Conservation (phyloP, 2,329 filamentous ascomycete species). For the Colletotrichum kahawae region DNA sequence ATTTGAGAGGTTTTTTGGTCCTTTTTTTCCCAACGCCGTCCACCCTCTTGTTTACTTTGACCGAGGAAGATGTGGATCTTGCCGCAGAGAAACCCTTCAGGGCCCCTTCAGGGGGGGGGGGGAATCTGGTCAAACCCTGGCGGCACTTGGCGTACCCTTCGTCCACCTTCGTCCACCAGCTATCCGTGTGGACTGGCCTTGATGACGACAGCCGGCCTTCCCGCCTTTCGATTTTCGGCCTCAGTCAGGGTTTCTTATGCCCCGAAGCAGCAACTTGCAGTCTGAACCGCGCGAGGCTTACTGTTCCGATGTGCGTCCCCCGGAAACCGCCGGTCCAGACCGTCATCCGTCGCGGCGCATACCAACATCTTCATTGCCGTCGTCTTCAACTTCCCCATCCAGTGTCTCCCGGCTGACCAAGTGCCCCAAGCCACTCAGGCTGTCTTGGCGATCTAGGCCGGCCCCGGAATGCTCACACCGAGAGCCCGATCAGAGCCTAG, state of each 20-base stretch:
- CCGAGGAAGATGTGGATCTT: neutral
- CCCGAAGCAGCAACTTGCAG: neutral
- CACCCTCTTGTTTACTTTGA: neutral
- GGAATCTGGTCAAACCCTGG: neutral
- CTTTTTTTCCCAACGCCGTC: neutral
- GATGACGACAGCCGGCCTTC: neutral
- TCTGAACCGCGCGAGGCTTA: neutral
- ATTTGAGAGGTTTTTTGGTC: neutral
- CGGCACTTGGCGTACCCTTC: neutral
- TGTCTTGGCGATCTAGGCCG: neutral
- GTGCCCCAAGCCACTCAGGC: neutral
- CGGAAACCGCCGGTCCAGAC: neutral
- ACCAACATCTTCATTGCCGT: neutral
- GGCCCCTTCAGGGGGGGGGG: neutral
- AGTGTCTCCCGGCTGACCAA: neutral
- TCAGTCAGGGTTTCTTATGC: neutral
- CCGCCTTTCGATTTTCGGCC: neutral
- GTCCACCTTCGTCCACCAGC: neutral
- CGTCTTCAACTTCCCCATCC: neutral
- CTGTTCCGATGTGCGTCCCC: neutral
- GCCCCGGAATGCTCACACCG: neutral
- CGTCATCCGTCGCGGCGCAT: neutral
- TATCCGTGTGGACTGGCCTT: neutral
- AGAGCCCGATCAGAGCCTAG: neutral
- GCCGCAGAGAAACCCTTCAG: neutral